Percentiles rank a stretch among this genome's conserved stretches.
These are phyloP conservation scores for Eucalyptus cladocalyx DNA, from an alignment of 345 rosid species.

Conservation along the genomic window DNA sequence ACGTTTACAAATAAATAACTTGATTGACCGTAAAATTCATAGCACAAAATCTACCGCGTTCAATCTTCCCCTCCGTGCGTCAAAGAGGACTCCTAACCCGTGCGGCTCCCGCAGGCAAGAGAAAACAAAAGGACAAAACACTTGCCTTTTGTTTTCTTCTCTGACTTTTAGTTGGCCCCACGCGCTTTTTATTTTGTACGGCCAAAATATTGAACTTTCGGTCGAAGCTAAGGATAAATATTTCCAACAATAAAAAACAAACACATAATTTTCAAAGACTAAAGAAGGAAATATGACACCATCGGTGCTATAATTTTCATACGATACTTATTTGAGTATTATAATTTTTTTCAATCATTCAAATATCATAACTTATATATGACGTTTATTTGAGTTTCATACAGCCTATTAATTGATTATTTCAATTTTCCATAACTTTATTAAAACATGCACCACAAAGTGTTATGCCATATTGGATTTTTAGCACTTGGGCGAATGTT, in stretches of 20 bases:
- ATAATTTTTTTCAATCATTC: no score
- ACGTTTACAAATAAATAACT: neutral
- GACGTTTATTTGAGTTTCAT: rapidly evolving
- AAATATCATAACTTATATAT: rapidly evolving
- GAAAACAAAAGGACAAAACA: no score
- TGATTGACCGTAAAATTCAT: neutral
- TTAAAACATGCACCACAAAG: no score
- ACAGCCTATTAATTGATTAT: rapidly evolving
- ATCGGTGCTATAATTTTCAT: rapidly evolving
- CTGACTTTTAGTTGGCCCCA: no score
- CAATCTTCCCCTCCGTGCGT: no score
- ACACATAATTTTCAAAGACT: neutral
- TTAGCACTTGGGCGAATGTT: no score
- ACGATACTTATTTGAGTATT: rapidly evolving
- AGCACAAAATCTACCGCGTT: neutral
- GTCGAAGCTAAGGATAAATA: neutral
- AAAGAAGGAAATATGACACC: no score
- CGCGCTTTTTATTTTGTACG: neutral
- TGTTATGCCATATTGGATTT: rapidly evolving
- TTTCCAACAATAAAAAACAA: neutral
- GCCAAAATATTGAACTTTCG: neutral
- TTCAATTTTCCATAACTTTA: no score
- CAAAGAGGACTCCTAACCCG: no score
- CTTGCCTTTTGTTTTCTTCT: no score
- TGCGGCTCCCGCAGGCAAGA: neutral